Evolutionary conservation across 2,329 filamentous ascomycete genomes (phyloP), one percentile per base, ranked within the genome.

Genomic region (Aspergillus candidus): DNA sequence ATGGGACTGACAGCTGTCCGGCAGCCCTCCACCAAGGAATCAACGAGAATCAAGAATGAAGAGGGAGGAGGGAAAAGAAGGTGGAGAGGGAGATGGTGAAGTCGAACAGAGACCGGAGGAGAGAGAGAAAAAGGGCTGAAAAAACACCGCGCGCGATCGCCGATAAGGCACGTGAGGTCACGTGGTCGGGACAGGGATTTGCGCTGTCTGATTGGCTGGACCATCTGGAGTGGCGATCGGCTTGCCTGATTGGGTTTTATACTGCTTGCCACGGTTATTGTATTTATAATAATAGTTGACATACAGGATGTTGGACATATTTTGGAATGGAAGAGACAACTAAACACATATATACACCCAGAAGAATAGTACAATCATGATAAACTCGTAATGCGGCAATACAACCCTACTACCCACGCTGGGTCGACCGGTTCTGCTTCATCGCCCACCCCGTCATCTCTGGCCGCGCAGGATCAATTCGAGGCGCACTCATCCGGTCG

Each of bases 401-500:
- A 27, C 3, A 27, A 27, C 22, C 10, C 4, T 8, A n/a, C 2
- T 51, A 50, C 41, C 49, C 47, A 41, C 54, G 52, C 47, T 66
- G 62, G 46, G 59, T 67, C 50, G 62, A 57, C 31, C 66, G 58
- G 43, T 69, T 68, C 46, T 68, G 61, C 44, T 67, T 70, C 66
- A 70, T 70, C 4, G 67, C 67, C 66, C 66, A 69, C 2, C 67
- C 67, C 6, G 66, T 69, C 65, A 69, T 57, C 35, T 70, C 67
- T 11, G 67, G 67, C 8, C 59, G 58, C 3, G 66, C 66, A 30
- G 67, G 67, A 50, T 73, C 71, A 43, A 71, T 67, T 35, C 72
- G 64, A 13, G 74, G 74, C 18, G 77, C 75, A 58, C 79, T 82
- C 61, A 85, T 80, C 7, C 70, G 71, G 61, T 84, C 80, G 38